Evolutionary conservation across 2,329 filamentous ascomycete genomes (phyloP).

Genomic region (Hirsutella minnesotensis): DNA sequence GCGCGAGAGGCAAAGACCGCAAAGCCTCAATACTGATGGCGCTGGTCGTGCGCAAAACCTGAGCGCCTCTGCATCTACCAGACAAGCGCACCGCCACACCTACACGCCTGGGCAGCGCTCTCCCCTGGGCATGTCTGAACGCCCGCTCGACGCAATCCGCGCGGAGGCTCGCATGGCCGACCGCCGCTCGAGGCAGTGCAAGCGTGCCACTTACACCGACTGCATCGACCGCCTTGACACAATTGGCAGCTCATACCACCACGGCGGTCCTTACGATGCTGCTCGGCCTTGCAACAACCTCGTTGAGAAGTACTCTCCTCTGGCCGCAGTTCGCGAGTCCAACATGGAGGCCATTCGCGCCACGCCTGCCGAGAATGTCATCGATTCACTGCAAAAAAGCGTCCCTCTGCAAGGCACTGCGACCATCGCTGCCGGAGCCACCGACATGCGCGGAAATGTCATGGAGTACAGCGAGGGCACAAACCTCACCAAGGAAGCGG

Average conservation of each 20-base stretch:
- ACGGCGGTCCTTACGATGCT: constrained; percentile 84
- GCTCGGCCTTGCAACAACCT: constrained; percentile 63
- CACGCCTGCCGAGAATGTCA: constrained; percentile 66
- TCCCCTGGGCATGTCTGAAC: constrained; percentile 51
- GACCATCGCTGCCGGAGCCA: constrained; percentile 58
- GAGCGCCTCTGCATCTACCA: not conserved
- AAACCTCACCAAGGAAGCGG: constrained; percentile 67
- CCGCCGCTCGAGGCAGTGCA: constrained; percentile 56
- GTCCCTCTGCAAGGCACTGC: constrained; percentile 75
- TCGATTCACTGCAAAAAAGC: constrained; percentile 60
- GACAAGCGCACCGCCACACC: constrained; percentile 5
- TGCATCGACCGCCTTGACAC: constrained; percentile 71
- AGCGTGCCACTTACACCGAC: constrained; percentile 58
- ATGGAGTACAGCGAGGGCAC: constrained; percentile 79
- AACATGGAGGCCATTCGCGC: constrained; percentile 71
- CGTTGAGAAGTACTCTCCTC: constrained; percentile 49
- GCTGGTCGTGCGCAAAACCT: constrained; percentile 3
- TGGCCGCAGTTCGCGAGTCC: constrained; percentile 62
- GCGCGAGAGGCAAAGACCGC: no score
- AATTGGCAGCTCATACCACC: constrained; percentile 62
- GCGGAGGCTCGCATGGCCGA: constrained; percentile 54
- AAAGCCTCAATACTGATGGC: no score
- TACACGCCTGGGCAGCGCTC: constrained; percentile 29
- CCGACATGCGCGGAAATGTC: constrained; percentile 54
- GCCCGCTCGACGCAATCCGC: constrained; percentile 55